Conservation (phyloP, 441 rosid species). For the Gossypium aridum region DNA sequence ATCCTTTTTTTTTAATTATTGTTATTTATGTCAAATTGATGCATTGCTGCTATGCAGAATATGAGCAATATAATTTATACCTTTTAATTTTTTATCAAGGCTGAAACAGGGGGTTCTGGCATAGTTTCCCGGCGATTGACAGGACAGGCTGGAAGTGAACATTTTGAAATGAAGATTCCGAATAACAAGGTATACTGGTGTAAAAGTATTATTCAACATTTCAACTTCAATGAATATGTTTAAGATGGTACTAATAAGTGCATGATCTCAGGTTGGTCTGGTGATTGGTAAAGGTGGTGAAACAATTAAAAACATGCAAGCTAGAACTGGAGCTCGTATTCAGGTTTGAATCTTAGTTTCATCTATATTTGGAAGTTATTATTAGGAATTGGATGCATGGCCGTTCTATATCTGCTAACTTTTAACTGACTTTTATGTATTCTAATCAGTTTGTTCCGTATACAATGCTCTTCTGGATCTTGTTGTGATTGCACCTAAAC, state of each 20-base stretch:
- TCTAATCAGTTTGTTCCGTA: neutral
- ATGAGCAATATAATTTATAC: neutral
- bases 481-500: neutral
- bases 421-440: neutral
- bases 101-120: constrained; percentile 88
- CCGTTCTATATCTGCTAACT: neutral
- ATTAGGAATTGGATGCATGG: too few species aligned
- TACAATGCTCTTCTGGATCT: neutral
- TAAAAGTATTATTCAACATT: neutral
- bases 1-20: neutral
- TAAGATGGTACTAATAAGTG: constrained; percentile 18
- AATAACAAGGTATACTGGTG: constrained; percentile 64
- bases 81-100: constrained; percentile 30
- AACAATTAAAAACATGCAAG: constrained; percentile 93
- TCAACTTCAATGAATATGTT: constrained; percentile 3
- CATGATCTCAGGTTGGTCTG: constrained; percentile 76
- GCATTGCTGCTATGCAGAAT: neutral
- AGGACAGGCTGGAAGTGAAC: constrained; percentile 81
- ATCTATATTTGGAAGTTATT: neutral
- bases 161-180: constrained; percentile 65
- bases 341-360: constrained; percentile 44
- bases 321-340: constrained; percentile 80
- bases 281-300: constrained; percentile 99
- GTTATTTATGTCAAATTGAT: neutral
- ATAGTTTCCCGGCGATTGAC: constrained; percentile 63